These are phyloP conservation scores for Lactarius akahatsu DNA, from an alignment of 768 basidiomycete species.

Conservation along the genomic window DNA sequence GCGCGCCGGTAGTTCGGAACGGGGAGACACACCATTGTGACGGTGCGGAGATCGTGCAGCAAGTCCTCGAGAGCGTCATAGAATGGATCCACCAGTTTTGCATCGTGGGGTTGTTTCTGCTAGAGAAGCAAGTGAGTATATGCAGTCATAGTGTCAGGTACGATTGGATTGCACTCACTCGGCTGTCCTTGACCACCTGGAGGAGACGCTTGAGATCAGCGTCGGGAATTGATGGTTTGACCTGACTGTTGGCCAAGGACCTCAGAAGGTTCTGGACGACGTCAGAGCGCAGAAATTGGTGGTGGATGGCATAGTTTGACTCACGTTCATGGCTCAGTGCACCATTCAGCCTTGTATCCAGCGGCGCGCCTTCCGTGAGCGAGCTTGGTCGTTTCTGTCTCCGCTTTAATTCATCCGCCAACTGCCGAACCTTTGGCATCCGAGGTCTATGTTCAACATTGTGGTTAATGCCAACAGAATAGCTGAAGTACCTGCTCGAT, in stretches of 20 bases:
- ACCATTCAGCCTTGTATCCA: slow-evolving; percentile 33
- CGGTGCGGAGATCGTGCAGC: slow-evolving; percentile 77
- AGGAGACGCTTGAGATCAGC: slow-evolving; percentile 80
- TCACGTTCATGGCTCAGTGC: slow-evolving; percentile 40
- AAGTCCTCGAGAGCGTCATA: slow-evolving; percentile 92
- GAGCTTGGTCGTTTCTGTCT: slow-evolving; percentile 34
- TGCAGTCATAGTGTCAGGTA: slow-evolving; percentile 28
- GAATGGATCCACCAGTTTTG: slow-evolving; percentile 82
- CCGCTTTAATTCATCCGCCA: slow-evolving; percentile 27
- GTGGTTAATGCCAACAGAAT: not conserved
- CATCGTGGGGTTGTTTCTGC: slow-evolving; percentile 52
- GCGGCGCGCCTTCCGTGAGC: slow-evolving; percentile 33
- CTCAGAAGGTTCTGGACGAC: slow-evolving; percentile 76
- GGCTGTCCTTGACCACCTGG: slow-evolving; percentile 80
- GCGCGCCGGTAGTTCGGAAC: slow-evolving; percentile 35
- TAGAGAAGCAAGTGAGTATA: slow-evolving; percentile 29
- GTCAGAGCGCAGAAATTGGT: slow-evolving; percentile 25
- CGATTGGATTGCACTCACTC: slow-evolving; percentile 55
- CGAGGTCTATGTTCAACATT: not conserved
- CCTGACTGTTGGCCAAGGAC: slow-evolving; percentile 77
- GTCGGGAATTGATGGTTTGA: slow-evolving; percentile 57
- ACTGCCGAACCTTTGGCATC: not conserved
- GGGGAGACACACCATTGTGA: slow-evolving; percentile 55
- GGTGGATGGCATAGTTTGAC: slow-evolving; percentile 36
- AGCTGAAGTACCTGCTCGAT: not conserved